phyloP scores from a whole-genome alignment of 768 basidiomycete species.

The Dioszegia aurantiaca region DNA sequence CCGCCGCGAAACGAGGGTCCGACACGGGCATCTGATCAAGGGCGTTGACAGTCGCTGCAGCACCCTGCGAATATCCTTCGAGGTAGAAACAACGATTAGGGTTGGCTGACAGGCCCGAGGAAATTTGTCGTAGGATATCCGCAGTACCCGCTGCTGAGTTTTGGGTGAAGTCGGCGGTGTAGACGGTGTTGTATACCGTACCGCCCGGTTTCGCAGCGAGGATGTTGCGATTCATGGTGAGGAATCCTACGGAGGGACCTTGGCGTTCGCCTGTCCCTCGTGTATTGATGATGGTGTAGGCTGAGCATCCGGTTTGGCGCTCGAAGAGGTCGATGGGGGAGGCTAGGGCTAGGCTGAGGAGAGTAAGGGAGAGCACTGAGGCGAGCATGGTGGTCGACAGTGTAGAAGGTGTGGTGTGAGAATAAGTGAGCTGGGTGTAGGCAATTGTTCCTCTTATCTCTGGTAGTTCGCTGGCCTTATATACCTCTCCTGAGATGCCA shows the following conservation, averaged over 20 bases:
- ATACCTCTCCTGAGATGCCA: too few species aligned
- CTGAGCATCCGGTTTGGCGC: conserved; percentile 8
- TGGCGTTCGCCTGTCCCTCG: conserved; percentile 27
- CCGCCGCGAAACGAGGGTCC: conserved; percentile 17
- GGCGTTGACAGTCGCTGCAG: conserved; percentile 25
- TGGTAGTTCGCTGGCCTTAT: too few species aligned
- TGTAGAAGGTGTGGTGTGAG: too few species aligned
- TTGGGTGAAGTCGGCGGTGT: conserved; percentile 25
- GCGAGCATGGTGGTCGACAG: too few species aligned
- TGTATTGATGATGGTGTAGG: conserved; percentile 29
- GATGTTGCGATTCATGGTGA: conserved; percentile 22
- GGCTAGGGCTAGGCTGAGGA: background rate
- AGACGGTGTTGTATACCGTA: conserved; percentile 24
- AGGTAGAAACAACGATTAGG: conserved; percentile 24
- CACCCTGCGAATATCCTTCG: conserved; percentile 29
- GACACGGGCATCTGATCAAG: conserved; percentile 6
- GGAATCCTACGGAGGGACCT: conserved; percentile 26
- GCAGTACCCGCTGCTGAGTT: conserved; percentile 18
- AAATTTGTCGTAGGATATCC: conserved; percentile 22
- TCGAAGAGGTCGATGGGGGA: conserved; percentile 13
- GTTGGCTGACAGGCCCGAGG: conserved; percentile 9
- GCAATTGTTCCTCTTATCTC: too few species aligned
- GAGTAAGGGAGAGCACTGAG: too few species aligned
- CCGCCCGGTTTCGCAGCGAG: conserved; percentile 17
- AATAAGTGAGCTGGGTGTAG: too few species aligned